Evolutionary conservation across 2,329 filamentous ascomycete genomes (phyloP).

Genomic region (Cladophialophora exuberans): DNA sequence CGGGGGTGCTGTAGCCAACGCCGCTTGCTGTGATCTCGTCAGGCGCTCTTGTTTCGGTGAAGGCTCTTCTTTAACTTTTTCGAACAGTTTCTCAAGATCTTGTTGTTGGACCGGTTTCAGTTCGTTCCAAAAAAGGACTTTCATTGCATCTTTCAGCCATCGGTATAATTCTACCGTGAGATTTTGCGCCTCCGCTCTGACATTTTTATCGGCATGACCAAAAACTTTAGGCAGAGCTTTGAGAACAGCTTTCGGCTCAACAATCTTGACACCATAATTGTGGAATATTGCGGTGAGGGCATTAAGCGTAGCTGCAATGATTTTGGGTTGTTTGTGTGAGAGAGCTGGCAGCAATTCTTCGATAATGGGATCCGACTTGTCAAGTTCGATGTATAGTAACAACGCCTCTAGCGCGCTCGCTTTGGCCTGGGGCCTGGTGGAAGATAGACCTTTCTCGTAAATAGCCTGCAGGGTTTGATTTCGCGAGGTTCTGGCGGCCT

Average conservation of each 20-base stretch:
- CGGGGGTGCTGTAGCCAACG: conserved; percentile 70
- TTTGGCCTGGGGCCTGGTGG: conserved; percentile 86
- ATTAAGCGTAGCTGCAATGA: conserved; percentile 74
- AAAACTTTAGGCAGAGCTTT: conserved; percentile 89
- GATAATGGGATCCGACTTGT: conserved; percentile 80
- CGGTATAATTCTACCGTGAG: conserved; percentile 92
- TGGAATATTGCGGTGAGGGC: conserved; percentile 85
- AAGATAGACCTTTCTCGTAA: conserved; percentile 87
- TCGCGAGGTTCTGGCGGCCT: conserved; percentile 70
- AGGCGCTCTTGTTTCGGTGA: conserved; percentile 88
- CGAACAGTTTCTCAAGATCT: conserved; percentile 91
- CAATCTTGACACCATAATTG: conserved; percentile 90
- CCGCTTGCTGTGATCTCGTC: conserved; percentile 85
- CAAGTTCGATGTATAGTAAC: conserved; percentile 85
- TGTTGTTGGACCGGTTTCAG: conserved; percentile 93
- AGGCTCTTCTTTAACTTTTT: conserved; percentile 85
- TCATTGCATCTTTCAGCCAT: conserved; percentile 97
- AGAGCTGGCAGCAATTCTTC: conserved; percentile 86
- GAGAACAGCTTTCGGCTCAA: conserved; percentile 88
- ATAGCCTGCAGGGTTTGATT: conserved; percentile 74
- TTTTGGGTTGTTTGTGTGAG: conserved; percentile 87
- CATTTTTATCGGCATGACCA: conserved; percentile 96
- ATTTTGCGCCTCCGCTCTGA: conserved; percentile 89
- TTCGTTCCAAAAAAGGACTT: conserved; percentile 95
- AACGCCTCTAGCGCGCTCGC: conserved; percentile 83